Base-by-base conservation (phyloP, 495 filamentous ascomycete species). In the Aspergillus conjunctus region DNA sequence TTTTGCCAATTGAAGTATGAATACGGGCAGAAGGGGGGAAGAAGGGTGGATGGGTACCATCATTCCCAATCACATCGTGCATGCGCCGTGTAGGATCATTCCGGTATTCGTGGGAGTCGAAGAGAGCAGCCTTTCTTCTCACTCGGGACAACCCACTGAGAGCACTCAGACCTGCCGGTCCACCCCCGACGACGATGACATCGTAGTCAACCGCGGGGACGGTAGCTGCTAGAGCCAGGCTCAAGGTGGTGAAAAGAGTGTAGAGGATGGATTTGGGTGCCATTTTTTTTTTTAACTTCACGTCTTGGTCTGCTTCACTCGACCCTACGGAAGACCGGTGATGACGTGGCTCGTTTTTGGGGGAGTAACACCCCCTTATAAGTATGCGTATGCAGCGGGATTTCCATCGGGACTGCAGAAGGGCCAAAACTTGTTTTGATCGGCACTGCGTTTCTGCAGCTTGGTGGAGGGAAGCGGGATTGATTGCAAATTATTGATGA, bases 31-130 rank as follows among this genome's bases (percentile, higher is more conserved):
- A 1, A n/a, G 22, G 21, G n/a, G 15, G 7, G 22, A 21, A 43
- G 33, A 37, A 20, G 11, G 31, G 20, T 34, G 20, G 20, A n/a
- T 46, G 48, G 61, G 51, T 66, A 85, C 83, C 82, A 58, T 86
- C 83, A 62, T 80, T 83, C 6, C 81, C 82, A 37, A 85, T 75
- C 6, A 85, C 81, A 62, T 85, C 83, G 68, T 86, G 83, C 81
- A 83, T 81, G 48, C 82, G 75, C 22, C 80, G 66, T 0, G 82
- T 83, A 5, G 76, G 70, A n/a, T 56, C 76, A 66, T 86, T 86
- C 57, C 83, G 81, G 59, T 86, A 86, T 17, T 79, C 71, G 34
- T 77, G 75, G 37, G 79, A 82, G 65, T 86, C 83, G 62, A 85
- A 81, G 51, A 86, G 60, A 17, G 82, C 70, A 4, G 80, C 76